Evolutionary conservation across 1,284 basidiomycete genomes (phyloP).

Genomic region (Peniophora sp.): DNA sequence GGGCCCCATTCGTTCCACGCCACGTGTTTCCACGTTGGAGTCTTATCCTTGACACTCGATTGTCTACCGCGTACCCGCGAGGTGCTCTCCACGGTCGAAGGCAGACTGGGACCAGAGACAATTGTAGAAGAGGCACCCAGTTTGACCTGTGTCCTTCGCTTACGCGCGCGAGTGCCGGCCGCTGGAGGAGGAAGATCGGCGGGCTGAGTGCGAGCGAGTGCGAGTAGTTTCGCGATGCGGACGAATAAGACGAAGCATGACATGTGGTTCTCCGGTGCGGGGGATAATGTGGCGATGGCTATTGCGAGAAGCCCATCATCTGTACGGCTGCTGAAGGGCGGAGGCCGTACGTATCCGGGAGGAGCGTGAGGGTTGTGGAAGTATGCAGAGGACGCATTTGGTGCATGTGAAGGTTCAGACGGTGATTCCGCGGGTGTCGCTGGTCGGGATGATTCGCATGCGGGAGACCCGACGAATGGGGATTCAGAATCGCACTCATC

Average conservation of each 20-base stretch:
- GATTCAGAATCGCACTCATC: neutral
- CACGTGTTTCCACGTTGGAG: conserved; percentile 12
- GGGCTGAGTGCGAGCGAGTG: conserved; percentile 6
- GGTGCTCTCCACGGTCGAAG: neutral
- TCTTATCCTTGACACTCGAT: neutral
- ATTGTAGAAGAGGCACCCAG: neutral
- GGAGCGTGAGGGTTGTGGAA: neutral
- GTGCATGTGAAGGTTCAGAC: no score
- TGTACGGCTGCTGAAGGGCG: conserved; percentile 32
- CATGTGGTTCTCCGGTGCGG: conserved; percentile 10
- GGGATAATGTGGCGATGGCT: conserved; percentile 32
- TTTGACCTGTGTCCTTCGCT: neutral
- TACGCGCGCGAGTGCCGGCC: neutral
- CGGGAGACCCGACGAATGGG: neutral
- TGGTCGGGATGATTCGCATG: neutral
- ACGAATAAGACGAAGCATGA: conserved; percentile 43
- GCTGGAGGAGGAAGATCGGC: conserved; percentile 13
- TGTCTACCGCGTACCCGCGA: neutral
- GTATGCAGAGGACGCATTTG: no score
- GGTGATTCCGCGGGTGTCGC: no score
- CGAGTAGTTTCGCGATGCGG: conserved; percentile 34
- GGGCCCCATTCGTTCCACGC: conserved; percentile 46
- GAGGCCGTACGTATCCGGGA: conserved; percentile 7
- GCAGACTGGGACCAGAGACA: no score
- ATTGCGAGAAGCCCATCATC: conserved; percentile 41